phyloP scores from a whole-genome alignment of 257 asterid species.

The Solanum piurae region DNA sequence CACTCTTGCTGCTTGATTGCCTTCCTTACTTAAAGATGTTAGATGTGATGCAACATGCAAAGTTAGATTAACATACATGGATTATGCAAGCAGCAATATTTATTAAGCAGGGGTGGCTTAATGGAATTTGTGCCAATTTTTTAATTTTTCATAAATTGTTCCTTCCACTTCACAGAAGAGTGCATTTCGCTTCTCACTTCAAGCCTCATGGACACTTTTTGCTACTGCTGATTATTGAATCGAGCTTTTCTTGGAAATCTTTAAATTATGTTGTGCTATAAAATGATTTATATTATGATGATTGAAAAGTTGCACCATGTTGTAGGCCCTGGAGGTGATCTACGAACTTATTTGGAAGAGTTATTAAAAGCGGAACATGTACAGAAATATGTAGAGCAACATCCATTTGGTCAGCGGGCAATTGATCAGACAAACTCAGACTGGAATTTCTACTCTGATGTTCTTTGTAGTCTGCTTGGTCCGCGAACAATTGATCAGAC shows the following conservation, averaged over 20 bases:
- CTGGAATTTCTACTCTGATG: slow-evolving; percentile 61
- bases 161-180: neutral
- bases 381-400: slow-evolving; percentile 41
- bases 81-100: neutral
- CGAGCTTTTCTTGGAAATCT: neutral
- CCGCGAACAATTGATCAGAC: neutral
- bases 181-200: neutral
- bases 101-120: neutral
- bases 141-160: neutral
- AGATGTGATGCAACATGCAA: neutral
- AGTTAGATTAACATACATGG: neutral
- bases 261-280: neutral
- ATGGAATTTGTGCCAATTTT: neutral
- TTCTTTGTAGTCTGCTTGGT: slow-evolving; percentile 26
- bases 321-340: slow-evolving; percentile 61
- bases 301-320: neutral
- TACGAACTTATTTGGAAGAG: slow-evolving; percentile 67
- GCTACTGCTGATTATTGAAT: neutral
- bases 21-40: neutral
- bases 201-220: neutral
- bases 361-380: slow-evolving; percentile 38
- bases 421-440: slow-evolving; percentile 34
- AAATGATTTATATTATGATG: neutral
- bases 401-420: slow-evolving; percentile 74
- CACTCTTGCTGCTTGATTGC: neutral